A percentile compares a stretch with the other conserved stretches of the same genome.
Conservation (phyloP, 495 filamentous ascomycete genomes). For the Mytilinidion resinicola region DNA sequence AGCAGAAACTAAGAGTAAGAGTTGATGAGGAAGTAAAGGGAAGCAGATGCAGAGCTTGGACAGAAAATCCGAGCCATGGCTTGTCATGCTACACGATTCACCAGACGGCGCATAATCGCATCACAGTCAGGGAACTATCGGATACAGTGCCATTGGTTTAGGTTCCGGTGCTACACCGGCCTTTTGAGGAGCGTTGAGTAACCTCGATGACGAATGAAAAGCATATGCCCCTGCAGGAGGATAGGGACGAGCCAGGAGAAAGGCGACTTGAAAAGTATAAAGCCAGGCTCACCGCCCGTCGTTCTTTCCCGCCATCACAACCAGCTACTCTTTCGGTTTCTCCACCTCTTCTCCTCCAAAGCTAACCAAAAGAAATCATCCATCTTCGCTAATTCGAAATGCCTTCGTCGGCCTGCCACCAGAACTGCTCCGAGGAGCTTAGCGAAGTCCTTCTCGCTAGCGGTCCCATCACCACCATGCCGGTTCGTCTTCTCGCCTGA, state of each 20-base stretch:
- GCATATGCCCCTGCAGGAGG: not conserved
- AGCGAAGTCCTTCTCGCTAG: conserved; percentile 4
- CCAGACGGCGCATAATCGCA: not conserved
- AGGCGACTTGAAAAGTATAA: not conserved
- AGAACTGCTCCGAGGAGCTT: conserved; percentile 11
- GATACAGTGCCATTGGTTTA: not conserved
- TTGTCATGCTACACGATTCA: not conserved
- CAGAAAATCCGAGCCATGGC: not conserved
- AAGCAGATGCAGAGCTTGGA: not conserved
- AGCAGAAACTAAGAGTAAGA: not conserved
- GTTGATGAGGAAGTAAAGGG: not conserved
- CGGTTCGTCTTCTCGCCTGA: conserved; percentile 7
- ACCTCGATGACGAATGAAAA: not conserved
- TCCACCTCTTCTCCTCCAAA: not conserved
- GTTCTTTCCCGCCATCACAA: not conserved
- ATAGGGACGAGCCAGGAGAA: not conserved
- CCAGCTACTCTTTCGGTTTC: not conserved
- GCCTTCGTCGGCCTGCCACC: conserved; percentile 25
- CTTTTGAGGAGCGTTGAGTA: not conserved
- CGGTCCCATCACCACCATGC: conserved; percentile 14
- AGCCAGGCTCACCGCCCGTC: not conserved
- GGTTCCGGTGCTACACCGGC: not conserved
- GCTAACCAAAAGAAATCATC: not conserved
- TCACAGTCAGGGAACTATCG: not conserved
- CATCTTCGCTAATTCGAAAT: conserved; percentile 2